phyloP scores from a whole-genome alignment of 23 red algal species.

The Chondrus crispus region DNA sequence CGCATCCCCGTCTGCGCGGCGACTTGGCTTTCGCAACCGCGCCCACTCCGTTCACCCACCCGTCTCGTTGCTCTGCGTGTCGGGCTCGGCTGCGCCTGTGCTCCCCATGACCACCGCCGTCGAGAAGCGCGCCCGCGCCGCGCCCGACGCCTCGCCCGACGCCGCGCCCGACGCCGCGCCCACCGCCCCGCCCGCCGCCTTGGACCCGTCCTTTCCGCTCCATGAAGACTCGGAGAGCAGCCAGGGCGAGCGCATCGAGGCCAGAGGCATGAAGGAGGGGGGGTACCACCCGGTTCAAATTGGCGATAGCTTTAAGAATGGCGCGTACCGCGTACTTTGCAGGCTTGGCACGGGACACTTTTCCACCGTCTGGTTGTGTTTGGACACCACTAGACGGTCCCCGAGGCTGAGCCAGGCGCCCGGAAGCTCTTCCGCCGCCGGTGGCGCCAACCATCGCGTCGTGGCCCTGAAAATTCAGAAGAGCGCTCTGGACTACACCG shows the following conservation, averaged over 20 bases:
- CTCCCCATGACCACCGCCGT: neutral
- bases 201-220: constrained; percentile 16
- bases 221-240: constrained; percentile 55
- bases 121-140: constrained; percentile 39
- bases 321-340: constrained; percentile 69
- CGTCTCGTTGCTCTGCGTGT: too few relatives aligned
- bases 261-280: constrained; percentile 52
- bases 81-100: neutral
- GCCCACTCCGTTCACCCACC: too few relatives aligned
- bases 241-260: constrained; percentile 42
- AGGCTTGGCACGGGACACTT: constrained; percentile 94
- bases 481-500: constrained; percentile 80
- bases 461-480: constrained; percentile 97
- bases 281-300: constrained; percentile 84
- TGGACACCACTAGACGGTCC: constrained; percentile 43
- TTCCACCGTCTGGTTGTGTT: constrained; percentile 89
- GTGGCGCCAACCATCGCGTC: neutral
- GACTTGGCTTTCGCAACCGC: too few relatives aligned
- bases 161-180: neutral
- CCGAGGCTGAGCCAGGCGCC: neutral
- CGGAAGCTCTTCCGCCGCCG: neutral
- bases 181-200: neutral
- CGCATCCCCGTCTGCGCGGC: too few relatives aligned
- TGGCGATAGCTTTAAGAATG: constrained; percentile 81
- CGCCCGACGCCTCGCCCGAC: neutral